Base-by-base conservation (phyloP, 805 yeast species). In the Wickerhamiella alocasiicola region DNA sequence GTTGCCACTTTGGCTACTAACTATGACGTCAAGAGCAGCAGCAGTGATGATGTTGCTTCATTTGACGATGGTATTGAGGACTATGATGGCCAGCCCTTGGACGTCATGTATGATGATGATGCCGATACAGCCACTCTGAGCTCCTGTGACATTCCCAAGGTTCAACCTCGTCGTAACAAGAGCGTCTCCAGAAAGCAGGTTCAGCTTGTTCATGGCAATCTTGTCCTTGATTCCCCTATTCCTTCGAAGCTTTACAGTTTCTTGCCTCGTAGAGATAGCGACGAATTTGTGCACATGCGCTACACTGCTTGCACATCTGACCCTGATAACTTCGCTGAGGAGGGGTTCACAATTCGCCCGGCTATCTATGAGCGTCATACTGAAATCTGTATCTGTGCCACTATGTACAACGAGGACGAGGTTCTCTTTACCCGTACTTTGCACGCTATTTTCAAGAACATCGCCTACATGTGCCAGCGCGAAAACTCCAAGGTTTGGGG, bases 371-470 rank as follows among this genome's bases (percentile, higher is more conserved):
- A 81, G 49, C 75, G 98, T 56, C 95, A 85, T 53, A 88, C 91
- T 21, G 97, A 93, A 62, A 65, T 91, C 28, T 85, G 81, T 33
- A 73, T 91, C 39, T 87, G 97, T 62, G 74, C 91, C 49, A 91
- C 98, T 24, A 88, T 91, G 97, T 91, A 88, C 64, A 91, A 91
- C 55, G 99, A 91, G 62, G 94, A 83, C 59, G 95, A 87, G 58
- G 68, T 69, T 41, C 72, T 93, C 2, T 75, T 91, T 57, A 83
- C 96, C 1, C 74, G 97, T 62, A 93, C 98, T 0, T 68, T 91
- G 71, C 94, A 93, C 59, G 82, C 94, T 0, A 88, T 91, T 12
- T 83, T 88, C 82, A 81, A 76, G 53, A 91, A 93, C 60, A 74
- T 91, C 44, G 82, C 95, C 2, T 91, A 85, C 54, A 66, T 91